Base-by-base conservation (phyloP, 257 asterid species). In the Fraxinus quadrangulata region DNA sequence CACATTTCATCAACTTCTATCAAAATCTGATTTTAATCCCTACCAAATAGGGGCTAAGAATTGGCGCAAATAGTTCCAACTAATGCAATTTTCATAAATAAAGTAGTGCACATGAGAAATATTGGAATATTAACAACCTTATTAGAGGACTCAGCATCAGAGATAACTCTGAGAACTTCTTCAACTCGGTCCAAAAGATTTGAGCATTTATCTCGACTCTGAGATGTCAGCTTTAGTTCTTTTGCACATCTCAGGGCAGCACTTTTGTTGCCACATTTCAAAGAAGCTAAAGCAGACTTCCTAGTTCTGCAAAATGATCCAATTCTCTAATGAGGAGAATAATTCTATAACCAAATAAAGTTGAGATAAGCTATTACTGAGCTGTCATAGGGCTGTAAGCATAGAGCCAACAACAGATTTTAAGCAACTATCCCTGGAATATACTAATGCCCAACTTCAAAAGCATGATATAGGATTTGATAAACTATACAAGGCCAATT, bases 101-200 rank as follows among this genome's bases (percentile, higher is more conserved):
- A 36, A 66, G 70, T 47, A 68, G 45, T 34, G 66, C 67, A 63
- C 3, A 14, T 9, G 76, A 79, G 71, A 65, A 69, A 67, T 67
- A 24, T 71, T 36, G 11, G 56, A 73, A 34, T 21, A 36, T n/a
- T 36, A 80, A 76, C 82, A n/a, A 92, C 98, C 98, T 89, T 84
- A 83, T 85, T 90, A 34, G 96, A 87, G 80, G 97, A 91, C 81
- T 94, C 98, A 3, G 91, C 88, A 84, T 92, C 97, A 36, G 87
- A 76, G 74, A 92, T 87, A 75, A 83, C 86, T 75, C 86, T 88
- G 77, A 92, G 92, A 81, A 92, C 93, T 72, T 82, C 86, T 84
- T 90, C 94, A 81, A 94, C 97, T 70, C 91, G 90, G 79, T 89
- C 90, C 89, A 88, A 81, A 65, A 94, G 92, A 12, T 83, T 42